These are phyloP conservation scores for Leishmania braziliensis DNA, from an alignment of 208 protist species.

Conservation along the genomic window DNA sequence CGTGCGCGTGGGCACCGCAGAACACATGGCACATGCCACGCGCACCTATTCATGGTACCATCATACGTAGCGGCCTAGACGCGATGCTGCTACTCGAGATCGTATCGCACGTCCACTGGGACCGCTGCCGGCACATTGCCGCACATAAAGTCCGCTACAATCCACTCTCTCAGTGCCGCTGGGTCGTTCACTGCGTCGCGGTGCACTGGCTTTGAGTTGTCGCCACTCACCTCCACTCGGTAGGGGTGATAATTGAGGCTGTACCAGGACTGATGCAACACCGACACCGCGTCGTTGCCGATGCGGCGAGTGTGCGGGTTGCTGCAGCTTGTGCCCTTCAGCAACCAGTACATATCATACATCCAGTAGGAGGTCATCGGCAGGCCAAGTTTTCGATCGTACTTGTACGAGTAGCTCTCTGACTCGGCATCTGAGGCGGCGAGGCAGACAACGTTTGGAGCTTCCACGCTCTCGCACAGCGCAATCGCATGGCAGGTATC, in stretches of 20 bases:
- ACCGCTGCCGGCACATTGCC: slow-evolving; percentile 6
- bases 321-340: slow-evolving; percentile 66
- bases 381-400: slow-evolving; percentile 77
- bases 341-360: slow-evolving; percentile 75
- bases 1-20: too few relatives aligned
- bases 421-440: slow-evolving; percentile 53
- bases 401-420: slow-evolving; percentile 70
- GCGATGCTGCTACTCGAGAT: slow-evolving; percentile 26
- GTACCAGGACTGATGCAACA: slow-evolving; percentile 61
- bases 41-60: not conserved
- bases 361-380: slow-evolving; percentile 93
- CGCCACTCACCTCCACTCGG: slow-evolving; percentile 8
- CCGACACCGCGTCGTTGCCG: slow-evolving; percentile 11
- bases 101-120: slow-evolving; percentile 46
- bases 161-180: slow-evolving; percentile 50
- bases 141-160: slow-evolving; percentile 78
- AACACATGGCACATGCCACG: not conserved
- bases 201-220: slow-evolving; percentile 41
- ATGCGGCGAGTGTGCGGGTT: slow-evolving; percentile 15
- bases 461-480: slow-evolving; percentile 84
- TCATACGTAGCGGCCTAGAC: slow-evolving; percentile 20
- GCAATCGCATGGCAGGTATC: slow-evolving; percentile 97
- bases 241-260: slow-evolving; percentile 67
- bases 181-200: slow-evolving; percentile 69
- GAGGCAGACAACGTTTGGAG: slow-evolving; percentile 80